phyloP scores from a whole-genome alignment of 1,139 yeast species.

The Suzukiozyma palmioleophila region DNA sequence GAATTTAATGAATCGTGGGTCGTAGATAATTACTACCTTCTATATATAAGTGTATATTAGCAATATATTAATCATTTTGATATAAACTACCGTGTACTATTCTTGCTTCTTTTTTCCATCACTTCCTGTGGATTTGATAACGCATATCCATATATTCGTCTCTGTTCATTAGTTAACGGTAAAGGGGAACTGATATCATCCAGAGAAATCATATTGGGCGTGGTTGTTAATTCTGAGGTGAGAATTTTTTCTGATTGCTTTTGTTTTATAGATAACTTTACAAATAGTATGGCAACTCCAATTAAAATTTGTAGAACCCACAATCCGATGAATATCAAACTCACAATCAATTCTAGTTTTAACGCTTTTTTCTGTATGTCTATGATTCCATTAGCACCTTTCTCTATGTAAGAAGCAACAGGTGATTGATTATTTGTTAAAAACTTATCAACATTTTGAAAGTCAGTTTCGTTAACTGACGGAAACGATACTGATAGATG shows the following conservation, averaged over 20 bases:
- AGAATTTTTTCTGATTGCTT: constrained; percentile 4
- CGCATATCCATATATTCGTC: constrained; percentile 28
- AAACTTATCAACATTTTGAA: constrained; percentile 1
- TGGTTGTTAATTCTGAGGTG: background rate
- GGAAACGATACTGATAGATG: constrained; percentile 63
- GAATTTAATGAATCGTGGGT: background rate
- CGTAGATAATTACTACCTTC: background rate
- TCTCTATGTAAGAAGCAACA: constrained; percentile 2
- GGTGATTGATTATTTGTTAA: background rate
- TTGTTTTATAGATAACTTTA: background rate
- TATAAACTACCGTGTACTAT: background rate
- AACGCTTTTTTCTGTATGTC: constrained; percentile 30
- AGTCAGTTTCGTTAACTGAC: constrained; percentile 3
- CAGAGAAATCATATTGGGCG: background rate
- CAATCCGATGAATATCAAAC: constrained; percentile 36
- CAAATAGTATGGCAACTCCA: constrained; percentile 19
- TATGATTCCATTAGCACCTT: constrained; percentile 20
- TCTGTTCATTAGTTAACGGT: constrained; percentile 25
- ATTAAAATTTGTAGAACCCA: constrained; percentile 47
- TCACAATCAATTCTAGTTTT: constrained; percentile 41
- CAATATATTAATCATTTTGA: background rate
- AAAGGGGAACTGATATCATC: constrained; percentile 26
- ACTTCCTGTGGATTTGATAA: constrained; percentile 16
- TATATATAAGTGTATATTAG: constrained; percentile 4
- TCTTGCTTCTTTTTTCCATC: background rate